These are phyloP conservation scores for Trichomonascus vanleenenianus DNA, from an alignment of 805 yeast species.

Conservation along the genomic window DNA sequence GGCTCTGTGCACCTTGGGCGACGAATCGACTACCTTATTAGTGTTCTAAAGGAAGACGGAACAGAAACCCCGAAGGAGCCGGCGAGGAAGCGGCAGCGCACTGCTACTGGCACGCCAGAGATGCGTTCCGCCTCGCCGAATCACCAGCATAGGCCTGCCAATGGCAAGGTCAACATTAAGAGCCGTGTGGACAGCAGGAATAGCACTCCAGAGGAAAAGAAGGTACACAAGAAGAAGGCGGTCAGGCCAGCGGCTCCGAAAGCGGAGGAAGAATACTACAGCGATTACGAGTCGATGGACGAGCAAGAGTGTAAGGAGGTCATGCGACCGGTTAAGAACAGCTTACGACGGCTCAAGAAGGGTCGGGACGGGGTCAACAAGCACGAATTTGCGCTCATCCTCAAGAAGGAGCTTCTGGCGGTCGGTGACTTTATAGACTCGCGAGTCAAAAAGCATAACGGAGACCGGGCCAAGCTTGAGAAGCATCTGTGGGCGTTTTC, in stretches of 20 bases:
- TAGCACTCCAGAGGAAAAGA: background rate
- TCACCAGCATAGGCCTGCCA: background rate
- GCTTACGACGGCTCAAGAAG: conserved; percentile 56
- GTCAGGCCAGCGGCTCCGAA: conserved; percentile 2
- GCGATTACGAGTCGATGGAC: conserved; percentile 74
- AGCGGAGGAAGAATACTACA: conserved; percentile 18
- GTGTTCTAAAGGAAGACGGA: conserved; percentile 53
- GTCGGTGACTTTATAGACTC: conserved; percentile 66
- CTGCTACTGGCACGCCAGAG: conserved; percentile 2
- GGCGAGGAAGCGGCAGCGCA: background rate
- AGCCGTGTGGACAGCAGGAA: background rate
- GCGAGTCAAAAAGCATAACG: conserved; percentile 25
- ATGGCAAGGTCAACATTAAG: background rate
- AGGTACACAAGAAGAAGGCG: background rate
- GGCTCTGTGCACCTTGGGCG: conserved; percentile 89
- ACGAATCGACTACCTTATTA: conserved; percentile 79
- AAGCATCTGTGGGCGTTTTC: conserved; percentile 83
- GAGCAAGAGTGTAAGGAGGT: conserved; percentile 55
- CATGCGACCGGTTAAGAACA: conserved; percentile 59
- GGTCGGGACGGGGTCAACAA: conserved; percentile 70
- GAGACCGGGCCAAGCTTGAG: conserved; percentile 34
- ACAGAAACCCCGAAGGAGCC: conserved; percentile 4
- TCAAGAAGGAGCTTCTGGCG: conserved; percentile 57
- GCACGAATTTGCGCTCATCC: conserved; percentile 65
- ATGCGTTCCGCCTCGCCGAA: conserved; percentile 3